Conservation (phyloP, 1,284 basidiomycete genomes). For the Chondrostereum purpureum region DNA sequence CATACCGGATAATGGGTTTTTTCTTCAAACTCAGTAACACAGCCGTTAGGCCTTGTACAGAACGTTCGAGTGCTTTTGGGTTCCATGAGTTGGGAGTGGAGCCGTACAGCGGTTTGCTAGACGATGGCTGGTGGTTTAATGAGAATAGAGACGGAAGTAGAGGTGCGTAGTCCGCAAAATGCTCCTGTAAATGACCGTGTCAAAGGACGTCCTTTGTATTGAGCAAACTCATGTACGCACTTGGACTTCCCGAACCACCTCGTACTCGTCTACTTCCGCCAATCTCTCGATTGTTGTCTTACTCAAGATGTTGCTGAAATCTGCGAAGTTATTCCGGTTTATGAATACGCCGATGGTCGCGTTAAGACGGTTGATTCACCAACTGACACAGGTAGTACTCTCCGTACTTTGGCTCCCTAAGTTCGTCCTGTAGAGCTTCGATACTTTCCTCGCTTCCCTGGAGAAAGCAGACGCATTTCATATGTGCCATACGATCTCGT, state of each 20-base stretch:
- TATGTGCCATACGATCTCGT: slow-evolving; percentile 87
- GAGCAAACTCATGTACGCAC: slow-evolving; percentile 35
- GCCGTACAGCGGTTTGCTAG: slow-evolving; percentile 60
- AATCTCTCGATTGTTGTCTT: slow-evolving; percentile 91
- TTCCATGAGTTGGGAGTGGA: slow-evolving; percentile 65
- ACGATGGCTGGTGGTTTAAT: slow-evolving; percentile 70
- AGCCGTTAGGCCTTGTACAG: slow-evolving; percentile 81
- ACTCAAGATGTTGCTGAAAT: slow-evolving; percentile 91
- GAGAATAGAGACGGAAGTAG: slow-evolving; percentile 87
- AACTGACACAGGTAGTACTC: slow-evolving; percentile 97
- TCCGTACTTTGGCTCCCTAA: slow-evolving; percentile 88
- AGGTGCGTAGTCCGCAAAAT: slow-evolving; percentile 92
- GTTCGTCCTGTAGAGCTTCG: slow-evolving; percentile 76
- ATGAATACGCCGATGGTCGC: slow-evolving; percentile 14
- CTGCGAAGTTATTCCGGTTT: slow-evolving; percentile 43
- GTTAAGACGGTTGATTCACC: slow-evolving; percentile 43
- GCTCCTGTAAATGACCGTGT: slow-evolving; percentile 55
- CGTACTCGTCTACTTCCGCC: slow-evolving; percentile 93
- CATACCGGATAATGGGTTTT: slow-evolving; percentile 90
- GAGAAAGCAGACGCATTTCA: slow-evolving; percentile 95
- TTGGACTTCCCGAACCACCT: slow-evolving; percentile 95
- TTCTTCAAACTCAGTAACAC: slow-evolving; percentile 94
- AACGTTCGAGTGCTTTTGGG: slow-evolving; percentile 68
- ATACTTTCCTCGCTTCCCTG: slow-evolving; percentile 79
- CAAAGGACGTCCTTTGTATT: slow-evolving; percentile 7